Evolutionary conservation across 805 yeast species (phyloP), one percentile per base, ranked within the genome.

Genomic region (Cyberlindnera suaveolens): DNA sequence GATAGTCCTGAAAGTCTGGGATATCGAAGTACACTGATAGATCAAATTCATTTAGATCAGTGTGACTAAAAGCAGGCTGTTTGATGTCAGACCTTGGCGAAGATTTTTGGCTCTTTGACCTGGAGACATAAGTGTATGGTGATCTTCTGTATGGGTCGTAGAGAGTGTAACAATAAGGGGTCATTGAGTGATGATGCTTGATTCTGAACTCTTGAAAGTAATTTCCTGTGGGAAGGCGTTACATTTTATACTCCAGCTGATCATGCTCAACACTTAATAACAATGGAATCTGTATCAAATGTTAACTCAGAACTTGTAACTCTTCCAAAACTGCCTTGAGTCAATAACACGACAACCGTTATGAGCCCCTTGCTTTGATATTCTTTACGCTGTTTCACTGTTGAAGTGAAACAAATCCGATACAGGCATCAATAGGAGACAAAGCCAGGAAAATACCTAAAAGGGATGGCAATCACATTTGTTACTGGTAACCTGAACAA

Each of bases 401-500:
- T 26, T 27, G 14, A 15, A 10, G 16, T 32, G 39, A 40, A 26
- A 40, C 43, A 29, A 8, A 15, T 19, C 15, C 5, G 32, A 3
- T 11, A 17, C 35, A 6, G 18, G 3, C 20, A 20, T 29, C 3
- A 16, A 20, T 13, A 23, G n/a, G 9, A 40, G 10, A n/a, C 18
- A 30, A 30, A 16, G 14, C 16, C 27, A 6, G 7, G 30, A 20
- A 15, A 15, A 27, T 26, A 36, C 35, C 32, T 16, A 31, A 14
- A n/a, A 14, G 33, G 30, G 30, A 42, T 42, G 46, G 54, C 63
- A 36, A 72, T 84, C 41, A 80, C 85, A 2, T 85, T 85, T 59
- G 90, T 85, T 31, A 84, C 96, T 1, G 98, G 99, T 23, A 90
- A 90, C 63, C 77, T 78, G 42, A 89, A 91, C 66, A 93, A 93